Conservation (phyloP, 1,139 yeast genomes). For the Meyerozyma carpophila region DNA sequence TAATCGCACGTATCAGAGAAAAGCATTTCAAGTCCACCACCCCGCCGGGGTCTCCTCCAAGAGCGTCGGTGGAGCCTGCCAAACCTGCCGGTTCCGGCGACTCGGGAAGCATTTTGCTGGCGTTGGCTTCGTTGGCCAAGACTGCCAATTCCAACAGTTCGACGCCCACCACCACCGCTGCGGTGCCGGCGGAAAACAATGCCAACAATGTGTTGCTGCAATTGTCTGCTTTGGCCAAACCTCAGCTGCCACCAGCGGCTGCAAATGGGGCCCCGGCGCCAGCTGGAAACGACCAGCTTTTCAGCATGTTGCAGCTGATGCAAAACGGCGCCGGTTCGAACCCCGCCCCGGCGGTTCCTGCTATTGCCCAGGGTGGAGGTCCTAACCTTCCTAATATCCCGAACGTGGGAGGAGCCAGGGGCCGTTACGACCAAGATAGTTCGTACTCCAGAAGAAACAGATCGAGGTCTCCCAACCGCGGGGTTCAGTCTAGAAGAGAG, state of each 20-base stretch:
- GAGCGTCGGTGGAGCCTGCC: conserved; percentile 22
- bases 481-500: conserved; percentile 19
- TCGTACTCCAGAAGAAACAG: conserved; percentile 46
- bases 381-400: conserved; percentile 3
- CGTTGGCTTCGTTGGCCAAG: conserved; percentile 52
- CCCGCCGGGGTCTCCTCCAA: conserved; percentile 55
- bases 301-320: conserved; percentile 43
- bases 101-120: conserved; percentile 58
- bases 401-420: conserved; percentile 14
- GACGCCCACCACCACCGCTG: conserved; percentile 22
- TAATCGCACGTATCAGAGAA: conserved; percentile 51
- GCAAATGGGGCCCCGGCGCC: conserved; percentile 13
- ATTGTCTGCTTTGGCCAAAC: conserved; percentile 38
- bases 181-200: conserved; percentile 17
- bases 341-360: conserved; percentile 6
- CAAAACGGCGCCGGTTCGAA: conserved; percentile 15
- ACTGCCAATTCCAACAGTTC: conserved; percentile 22
- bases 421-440: conserved; percentile 18
- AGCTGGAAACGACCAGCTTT: conserved; percentile 28
- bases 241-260: conserved; percentile 9
- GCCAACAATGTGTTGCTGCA: conserved; percentile 41
- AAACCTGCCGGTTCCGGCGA: conserved; percentile 23
- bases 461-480: conserved; percentile 51
- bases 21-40: conserved; percentile 55
- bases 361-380: not conserved